Evolutionary conservation across 805 yeast species (phyloP).

Genomic region (Lipomyces oligophaga): DNA sequence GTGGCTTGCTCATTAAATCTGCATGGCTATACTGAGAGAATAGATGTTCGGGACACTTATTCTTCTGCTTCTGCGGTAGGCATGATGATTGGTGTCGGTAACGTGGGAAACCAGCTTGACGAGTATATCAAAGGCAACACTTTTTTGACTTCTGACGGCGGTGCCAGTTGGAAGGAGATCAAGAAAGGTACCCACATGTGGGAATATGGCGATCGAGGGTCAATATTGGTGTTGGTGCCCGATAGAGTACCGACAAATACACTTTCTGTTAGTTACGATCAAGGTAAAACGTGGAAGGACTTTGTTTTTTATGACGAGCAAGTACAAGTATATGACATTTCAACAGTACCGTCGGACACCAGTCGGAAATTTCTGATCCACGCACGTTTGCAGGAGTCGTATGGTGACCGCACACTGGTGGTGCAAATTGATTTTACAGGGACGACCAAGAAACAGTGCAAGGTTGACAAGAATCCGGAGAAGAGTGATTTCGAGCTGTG

Average conservation of each 20-base stretch:
- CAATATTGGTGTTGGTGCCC: slow-evolving; percentile 70
- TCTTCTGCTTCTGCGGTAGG: slow-evolving; percentile 91
- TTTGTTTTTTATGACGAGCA: slow-evolving; percentile 57
- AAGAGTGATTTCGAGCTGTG: slow-evolving; percentile 61
- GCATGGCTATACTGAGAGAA: slow-evolving; percentile 87
- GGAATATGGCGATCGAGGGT: slow-evolving; percentile 97
- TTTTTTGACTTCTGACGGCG: slow-evolving; percentile 84
- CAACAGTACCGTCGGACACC: slow-evolving; percentile 91
- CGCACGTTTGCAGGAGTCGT: slow-evolving; percentile 45
- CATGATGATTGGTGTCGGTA: slow-evolving; percentile 85
- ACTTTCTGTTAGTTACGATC: slow-evolving; percentile 66
- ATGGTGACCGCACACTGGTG: slow-evolving; percentile 47
- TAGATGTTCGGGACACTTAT: slow-evolving; percentile 76
- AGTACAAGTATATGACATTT: slow-evolving; percentile 63
- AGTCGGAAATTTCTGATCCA: slow-evolving; percentile 71
- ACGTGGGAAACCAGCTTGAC: slow-evolving; percentile 65
- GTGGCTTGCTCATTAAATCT: slow-evolving; percentile 73
- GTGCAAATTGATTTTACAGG: slow-evolving; percentile 57
- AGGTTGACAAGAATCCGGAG: slow-evolving; percentile 43
- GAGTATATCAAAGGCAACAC: slow-evolving; percentile 57
- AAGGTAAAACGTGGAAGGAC: slow-evolving; percentile 72
- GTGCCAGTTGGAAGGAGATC: slow-evolving; percentile 80
- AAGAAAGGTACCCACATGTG: slow-evolving; percentile 73
- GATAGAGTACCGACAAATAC: slow-evolving; percentile 55
- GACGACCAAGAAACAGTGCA: slow-evolving; percentile 54